Evolutionary conservation across 2,329 filamentous ascomycete species (phyloP), one percentile per base, ranked within the genome.

Genomic region (Botrytis byssoidea): DNA sequence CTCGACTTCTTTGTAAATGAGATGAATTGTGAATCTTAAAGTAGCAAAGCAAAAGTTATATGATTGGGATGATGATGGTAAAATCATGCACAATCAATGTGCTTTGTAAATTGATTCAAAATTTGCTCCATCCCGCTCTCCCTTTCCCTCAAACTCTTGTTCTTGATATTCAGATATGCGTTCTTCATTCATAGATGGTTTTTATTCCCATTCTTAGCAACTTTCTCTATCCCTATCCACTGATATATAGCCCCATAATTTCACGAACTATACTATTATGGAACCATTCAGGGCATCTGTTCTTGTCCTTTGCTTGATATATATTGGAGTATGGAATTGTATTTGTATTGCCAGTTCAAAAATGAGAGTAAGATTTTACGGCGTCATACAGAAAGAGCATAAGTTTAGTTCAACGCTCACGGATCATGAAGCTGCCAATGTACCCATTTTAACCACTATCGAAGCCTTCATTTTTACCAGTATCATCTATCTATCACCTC

Each of bases 61-160:
- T 68, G 66, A 35, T 32, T 57, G 35, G 29, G 35, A 57, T 68
- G 66, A 67, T 51, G 29, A 29, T 68, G 65, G 65, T 25, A 40
- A 68, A 57, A 55, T 42, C 46, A 68, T 68, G 35, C 10, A 12
- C 48, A 40, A 29, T 40, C 46, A 20, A 29, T 40, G 14, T 68
- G 65, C 65, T 40, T 68, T 68, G 48, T 32, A 42, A 32, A 42
- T 68, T 32, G 65, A 57, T 68, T 42, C 65, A 22, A 42, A 22
- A 16, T 29, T 22, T 14, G 29, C 25, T 18, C 7, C 20, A 48
- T 25, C 9, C 8, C 20, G 46, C 46, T 20, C 3, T 7, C 42
- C 51, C n/a, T 29, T 1, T 3, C 51, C 5, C 10, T 37, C 35
- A 32, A 29, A 9, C 1, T 55, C 32, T 57, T 57, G 16, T 57